Evolutionary conservation across 306 rosid species (phyloP).

Genomic region (Trifolium repens): DNA sequence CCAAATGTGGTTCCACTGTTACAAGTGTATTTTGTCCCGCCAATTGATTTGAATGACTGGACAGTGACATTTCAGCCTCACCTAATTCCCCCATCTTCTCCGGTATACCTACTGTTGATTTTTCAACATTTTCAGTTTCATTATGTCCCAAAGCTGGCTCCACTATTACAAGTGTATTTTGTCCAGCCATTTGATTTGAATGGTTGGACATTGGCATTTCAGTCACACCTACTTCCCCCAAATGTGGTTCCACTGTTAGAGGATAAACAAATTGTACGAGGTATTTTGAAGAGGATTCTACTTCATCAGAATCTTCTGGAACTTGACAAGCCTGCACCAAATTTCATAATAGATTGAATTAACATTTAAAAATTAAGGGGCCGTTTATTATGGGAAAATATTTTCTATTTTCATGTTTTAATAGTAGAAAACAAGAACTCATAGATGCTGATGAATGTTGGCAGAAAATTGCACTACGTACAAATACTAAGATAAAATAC

Average conservation of each 20-base stretch:
- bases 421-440: neutral
- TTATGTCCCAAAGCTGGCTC: no score
- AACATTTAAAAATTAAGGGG: neutral
- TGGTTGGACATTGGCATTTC: no score
- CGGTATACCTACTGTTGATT: neutral
- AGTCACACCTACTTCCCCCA: neutral
- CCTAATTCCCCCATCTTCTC: neutral
- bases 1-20: no score
- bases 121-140: neutral
- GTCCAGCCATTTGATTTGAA: no score
- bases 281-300: slow-evolving; percentile 15
- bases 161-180: no score
- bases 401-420: no score
- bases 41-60: no score
- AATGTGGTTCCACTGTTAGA: slow-evolving; percentile 6
- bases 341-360: neutral
- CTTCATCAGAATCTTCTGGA: neutral
- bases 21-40: no score
- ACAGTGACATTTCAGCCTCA: no score
- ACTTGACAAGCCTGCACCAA: slow-evolving; percentile 1
- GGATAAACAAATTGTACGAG: neutral
- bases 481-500: neutral
- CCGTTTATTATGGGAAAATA: no score
- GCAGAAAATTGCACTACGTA: neutral
- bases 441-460: neutral